Evolutionary conservation across 345 rosid genomes (phyloP).

Genomic region (Bruguiera gymnorhiza): DNA sequence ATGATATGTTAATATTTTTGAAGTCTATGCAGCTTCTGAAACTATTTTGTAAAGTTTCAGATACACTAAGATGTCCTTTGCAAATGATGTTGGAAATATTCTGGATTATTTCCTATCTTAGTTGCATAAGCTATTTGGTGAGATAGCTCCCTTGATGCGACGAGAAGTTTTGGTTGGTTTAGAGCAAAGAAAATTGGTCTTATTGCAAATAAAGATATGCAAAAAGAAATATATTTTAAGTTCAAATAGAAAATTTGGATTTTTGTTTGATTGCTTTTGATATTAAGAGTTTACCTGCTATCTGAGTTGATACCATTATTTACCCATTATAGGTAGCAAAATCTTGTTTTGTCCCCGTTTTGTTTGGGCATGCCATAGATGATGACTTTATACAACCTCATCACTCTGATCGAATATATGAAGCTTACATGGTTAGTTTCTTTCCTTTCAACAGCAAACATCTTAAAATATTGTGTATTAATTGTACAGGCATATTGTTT

Average conservation of each 20-base stretch:
- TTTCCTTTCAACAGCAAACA: constrained; percentile 7
- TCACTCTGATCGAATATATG: constrained; percentile 80
- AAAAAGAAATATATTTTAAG: not conserved
- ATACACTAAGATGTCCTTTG: too few relatives aligned
- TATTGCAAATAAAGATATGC: not conserved
- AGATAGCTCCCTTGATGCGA: not conserved
- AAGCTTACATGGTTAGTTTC: constrained; percentile 65
- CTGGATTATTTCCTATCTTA: not conserved
- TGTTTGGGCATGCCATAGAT: constrained; percentile 86
- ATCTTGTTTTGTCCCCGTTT: constrained; percentile 79
- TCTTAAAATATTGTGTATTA: constrained; percentile 2
- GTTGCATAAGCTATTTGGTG: not conserved
- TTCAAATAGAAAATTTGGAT: not conserved
- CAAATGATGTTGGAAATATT: not conserved
- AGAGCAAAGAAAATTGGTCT: not conserved
- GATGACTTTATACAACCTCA: constrained; percentile 93
- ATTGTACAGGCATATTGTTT: constrained; percentile 1
- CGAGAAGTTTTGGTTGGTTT: not conserved
- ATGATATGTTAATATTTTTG: too few relatives aligned
- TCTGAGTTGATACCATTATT: not conserved
- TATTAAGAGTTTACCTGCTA: constrained; percentile 1
- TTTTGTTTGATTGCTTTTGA: not conserved
- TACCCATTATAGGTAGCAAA: constrained; percentile 60
- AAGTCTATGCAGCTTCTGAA: too few relatives aligned
- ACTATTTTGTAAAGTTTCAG: too few relatives aligned